Evolutionary conservation across 1,284 basidiomycete species (phyloP).

Genomic region (Rhizopogon hawkerae): DNA sequence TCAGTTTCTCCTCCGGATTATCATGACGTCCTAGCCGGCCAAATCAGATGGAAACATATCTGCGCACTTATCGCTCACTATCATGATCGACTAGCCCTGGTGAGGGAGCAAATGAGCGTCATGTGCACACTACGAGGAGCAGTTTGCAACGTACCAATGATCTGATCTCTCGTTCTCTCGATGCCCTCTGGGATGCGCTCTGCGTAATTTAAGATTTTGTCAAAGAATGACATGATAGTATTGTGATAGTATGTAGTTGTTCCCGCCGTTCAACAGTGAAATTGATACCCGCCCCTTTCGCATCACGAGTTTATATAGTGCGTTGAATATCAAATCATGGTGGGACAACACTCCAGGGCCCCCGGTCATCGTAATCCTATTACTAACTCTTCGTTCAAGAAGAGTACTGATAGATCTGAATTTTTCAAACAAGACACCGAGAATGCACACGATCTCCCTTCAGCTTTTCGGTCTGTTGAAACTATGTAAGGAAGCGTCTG

Average conservation of each 20-base stretch:
- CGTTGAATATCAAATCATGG: too few relatives aligned
- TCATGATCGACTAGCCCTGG: constrained; percentile 51
- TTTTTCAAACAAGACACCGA: too few relatives aligned
- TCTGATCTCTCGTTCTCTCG: constrained; percentile 40
- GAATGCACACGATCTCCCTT: too few relatives aligned
- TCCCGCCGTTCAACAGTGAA: background rate
- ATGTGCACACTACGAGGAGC: background rate
- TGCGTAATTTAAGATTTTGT: constrained; percentile 24
- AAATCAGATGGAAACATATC: constrained; percentile 1
- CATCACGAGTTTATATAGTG: background rate
- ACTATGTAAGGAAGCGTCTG: too few relatives aligned
- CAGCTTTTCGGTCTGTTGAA: too few relatives aligned
- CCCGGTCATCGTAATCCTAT: too few relatives aligned
- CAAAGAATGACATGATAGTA: constrained; percentile 28
- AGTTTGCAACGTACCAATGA: constrained; percentile 34
- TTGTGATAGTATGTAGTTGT: background rate
- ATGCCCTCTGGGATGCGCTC: constrained; percentile 36
- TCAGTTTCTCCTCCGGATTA: constrained; percentile 54
- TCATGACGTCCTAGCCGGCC: constrained; percentile 60
- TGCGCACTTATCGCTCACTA: constrained; percentile 33
- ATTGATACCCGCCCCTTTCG: background rate
- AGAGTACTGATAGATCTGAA: too few relatives aligned
- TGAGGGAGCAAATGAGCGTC: background rate
- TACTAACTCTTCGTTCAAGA: too few relatives aligned
- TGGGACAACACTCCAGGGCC: too few relatives aligned